Base-by-base conservation (phyloP, 352 stramenopile genomes). In the Globisporangium viniferum region DNA sequence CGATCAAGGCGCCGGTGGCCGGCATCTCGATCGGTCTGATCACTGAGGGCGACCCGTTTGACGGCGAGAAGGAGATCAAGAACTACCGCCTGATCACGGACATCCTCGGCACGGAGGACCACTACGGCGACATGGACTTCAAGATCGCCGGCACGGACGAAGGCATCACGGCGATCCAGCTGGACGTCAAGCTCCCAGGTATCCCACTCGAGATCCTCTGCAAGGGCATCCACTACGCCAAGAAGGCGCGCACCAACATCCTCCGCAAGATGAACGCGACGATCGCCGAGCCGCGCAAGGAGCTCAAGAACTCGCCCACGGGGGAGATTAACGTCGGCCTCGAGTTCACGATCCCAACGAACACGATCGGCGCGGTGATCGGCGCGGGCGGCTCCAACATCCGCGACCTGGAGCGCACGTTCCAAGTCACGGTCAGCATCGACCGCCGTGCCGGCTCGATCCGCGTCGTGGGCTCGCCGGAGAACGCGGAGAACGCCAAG, bases 121-220 rank as follows among this genome's bases (percentile, higher is more conserved):
- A 98, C 69, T 96, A 98, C 67, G 97, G 97, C 56, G 93, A 98
- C 79, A 99, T 99, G 96, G 97, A 99, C 74, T 99, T 99, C 75
- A 99, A 99, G 84, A 78, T 99, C 57, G 94, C 93, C 10, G 95
- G 95, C 27, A 98, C 93, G 12, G 76, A 78, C 20, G 70, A 67
- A 14, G 94, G 95, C 53, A 96, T 99, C 59, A 99, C 97, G 29
- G 96, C 97, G 27, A 87, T 99, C 61, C 97, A 99, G 76, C 77
- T 99, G 33, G 97, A 99, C 77, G 95, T 99, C 44, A 99, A 99
- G 82, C 81, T 98, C 48, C 76, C 86, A 0, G 93, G 93, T 31
- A 80, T 98, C 29, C 90, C 92, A 5, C 70, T 97, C 58, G 70
- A 79, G 3, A 82, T 97, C 18, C 69, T 99, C 14, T 82, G 79